Conservation (phyloP, 2,329 filamentous ascomycete genomes). For the Cadophora malorum region DNA sequence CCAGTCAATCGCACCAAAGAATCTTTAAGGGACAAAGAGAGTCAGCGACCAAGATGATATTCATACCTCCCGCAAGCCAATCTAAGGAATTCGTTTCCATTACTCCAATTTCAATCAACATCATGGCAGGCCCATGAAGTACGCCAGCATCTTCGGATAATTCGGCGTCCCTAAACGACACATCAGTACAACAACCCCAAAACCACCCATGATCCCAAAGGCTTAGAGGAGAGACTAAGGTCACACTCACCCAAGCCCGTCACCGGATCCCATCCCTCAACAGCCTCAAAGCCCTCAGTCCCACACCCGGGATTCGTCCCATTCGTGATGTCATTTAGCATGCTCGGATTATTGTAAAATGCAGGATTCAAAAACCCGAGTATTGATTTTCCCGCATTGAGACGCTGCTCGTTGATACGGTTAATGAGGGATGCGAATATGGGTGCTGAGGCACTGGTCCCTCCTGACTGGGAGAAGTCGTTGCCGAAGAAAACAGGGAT, state of each 20-base stretch:
- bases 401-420: slow-evolving; percentile 66
- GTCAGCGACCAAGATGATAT: too few species aligned
- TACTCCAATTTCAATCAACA: too few species aligned
- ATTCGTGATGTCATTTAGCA: slow-evolving; percentile 45
- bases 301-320: slow-evolving; percentile 51
- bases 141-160: slow-evolving; percentile 32
- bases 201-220: too few species aligned
- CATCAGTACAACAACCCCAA: too few species aligned
- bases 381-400: slow-evolving; percentile 54
- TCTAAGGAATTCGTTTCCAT: background rate
- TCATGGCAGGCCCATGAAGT: slow-evolving; percentile 32
- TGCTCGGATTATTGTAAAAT: slow-evolving; percentile 45
- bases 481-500: slow-evolving; percentile 51
- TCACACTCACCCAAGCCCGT: slow-evolving; percentile 46
- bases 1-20: too few species aligned
- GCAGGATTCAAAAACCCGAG: slow-evolving; percentile 53
- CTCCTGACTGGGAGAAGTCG: slow-evolving; percentile 48
- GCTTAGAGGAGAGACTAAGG: too few species aligned
- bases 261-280: slow-evolving; percentile 48
- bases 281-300: slow-evolving; percentile 41
- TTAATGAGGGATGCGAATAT: slow-evolving; percentile 62
- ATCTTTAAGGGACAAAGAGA: too few species aligned
- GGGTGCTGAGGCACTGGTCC: slow-evolving; percentile 61
- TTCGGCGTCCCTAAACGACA: slow-evolving; percentile 42
- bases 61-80: background rate